Evolutionary conservation across 345 rosid species (phyloP).

Genomic region (Citrus mangshanensis): DNA sequence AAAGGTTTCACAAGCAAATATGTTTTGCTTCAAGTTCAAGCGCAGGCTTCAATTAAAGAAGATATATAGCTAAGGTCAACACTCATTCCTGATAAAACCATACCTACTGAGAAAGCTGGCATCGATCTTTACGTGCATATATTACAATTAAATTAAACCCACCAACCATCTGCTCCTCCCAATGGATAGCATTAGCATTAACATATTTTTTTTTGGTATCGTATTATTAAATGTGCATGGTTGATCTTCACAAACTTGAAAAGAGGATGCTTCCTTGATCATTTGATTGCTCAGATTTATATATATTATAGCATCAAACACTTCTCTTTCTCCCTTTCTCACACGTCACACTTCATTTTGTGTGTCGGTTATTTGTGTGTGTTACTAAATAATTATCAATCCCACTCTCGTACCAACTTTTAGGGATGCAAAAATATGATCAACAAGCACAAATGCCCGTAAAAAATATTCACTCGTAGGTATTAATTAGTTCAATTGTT

Average conservation of each 20-base stretch:
- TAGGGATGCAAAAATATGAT: not conserved
- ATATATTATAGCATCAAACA: not conserved
- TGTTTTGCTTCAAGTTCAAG: not conserved
- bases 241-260: not conserved
- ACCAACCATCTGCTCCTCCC: constrained; percentile 4
- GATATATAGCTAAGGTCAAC: not conserved
- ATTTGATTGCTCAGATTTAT: not conserved
- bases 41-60: not conserved
- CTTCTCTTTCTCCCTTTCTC: not conserved
- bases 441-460: not conserved
- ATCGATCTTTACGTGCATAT: not conserved
- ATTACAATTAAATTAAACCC: not conserved
- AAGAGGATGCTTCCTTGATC: not conserved
- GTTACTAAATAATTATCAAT: not conserved
- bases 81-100: not conserved
- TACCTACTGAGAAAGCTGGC: constrained; percentile 24
- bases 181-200: constrained; percentile 12
- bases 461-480: not conserved
- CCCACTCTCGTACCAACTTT: too few relatives aligned
- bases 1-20: not conserved
- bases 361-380: not conserved
- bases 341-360: not conserved
- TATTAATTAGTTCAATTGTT: not conserved
- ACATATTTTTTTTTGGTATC: not conserved
- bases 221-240: not conserved